Percentiles rank a stretch among this genome's conserved stretches.
phyloP scores from a whole-genome alignment of 2,329 filamentous ascomycete genomes.

The Cryphonectria naterciae region DNA sequence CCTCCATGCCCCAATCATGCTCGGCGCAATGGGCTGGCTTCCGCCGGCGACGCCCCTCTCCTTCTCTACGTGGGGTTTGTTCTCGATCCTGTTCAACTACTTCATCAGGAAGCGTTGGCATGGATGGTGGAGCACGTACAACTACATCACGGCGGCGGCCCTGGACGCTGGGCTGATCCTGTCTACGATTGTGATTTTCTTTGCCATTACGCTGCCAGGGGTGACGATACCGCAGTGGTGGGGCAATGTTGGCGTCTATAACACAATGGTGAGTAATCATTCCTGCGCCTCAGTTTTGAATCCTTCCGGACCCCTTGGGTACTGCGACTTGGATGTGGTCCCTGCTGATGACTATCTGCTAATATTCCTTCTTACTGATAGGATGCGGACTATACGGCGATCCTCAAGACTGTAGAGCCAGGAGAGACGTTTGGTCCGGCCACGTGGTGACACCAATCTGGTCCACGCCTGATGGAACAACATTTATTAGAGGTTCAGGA shows the following conservation, averaged over 20 bases:
- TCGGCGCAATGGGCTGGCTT: conserved; percentile 56
- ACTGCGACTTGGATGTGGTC: background rate
- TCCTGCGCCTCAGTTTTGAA: too few relatives aligned
- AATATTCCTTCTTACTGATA: background rate
- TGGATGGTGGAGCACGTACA: conserved; percentile 64
- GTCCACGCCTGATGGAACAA: background rate
- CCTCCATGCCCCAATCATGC: conserved; percentile 61
- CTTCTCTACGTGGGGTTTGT: conserved; percentile 62
- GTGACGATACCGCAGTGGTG: conserved; percentile 47
- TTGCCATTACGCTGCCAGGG: conserved; percentile 42
- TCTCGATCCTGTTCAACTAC: conserved; percentile 63
- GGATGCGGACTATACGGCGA: conserved; percentile 1
- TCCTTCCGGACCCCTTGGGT: too few relatives aligned
- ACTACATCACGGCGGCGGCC: conserved; percentile 46
- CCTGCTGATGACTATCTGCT: background rate
- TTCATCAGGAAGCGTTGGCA: conserved; percentile 55
- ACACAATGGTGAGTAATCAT: conserved; percentile 47
- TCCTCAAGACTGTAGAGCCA: conserved; percentile 36
- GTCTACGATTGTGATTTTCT: conserved; percentile 43
- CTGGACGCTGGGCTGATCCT: conserved; percentile 46
- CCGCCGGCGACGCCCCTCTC: conserved; percentile 64
- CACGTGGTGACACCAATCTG: conserved; percentile 37
- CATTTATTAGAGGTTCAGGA: too few relatives aligned
- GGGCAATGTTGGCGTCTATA: conserved; percentile 55
- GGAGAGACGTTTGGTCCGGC: conserved; percentile 44